Evolutionary conservation across 192 early-diverging fungal species (phyloP).

Genomic region (Coemansia biformis): DNA sequence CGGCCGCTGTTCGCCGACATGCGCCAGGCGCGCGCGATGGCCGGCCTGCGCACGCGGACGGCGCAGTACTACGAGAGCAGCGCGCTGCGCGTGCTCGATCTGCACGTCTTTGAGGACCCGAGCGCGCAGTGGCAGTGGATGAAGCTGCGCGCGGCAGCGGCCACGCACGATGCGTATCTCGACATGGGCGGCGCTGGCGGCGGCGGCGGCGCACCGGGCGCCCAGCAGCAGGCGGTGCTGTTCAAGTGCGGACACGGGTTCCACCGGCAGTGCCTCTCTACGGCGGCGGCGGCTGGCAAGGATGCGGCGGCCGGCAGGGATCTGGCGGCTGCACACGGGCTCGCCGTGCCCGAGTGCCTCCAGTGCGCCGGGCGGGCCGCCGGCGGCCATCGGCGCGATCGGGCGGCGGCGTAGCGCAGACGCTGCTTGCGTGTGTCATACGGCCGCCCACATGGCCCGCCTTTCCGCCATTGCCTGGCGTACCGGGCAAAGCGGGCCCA

Average conservation of each 20-base stretch:
- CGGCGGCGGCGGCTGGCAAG: background rate
- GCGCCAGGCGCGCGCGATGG: slow-evolving; percentile 32
- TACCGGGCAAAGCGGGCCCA: too few species aligned
- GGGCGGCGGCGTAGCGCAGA: slow-evolving; percentile 2
- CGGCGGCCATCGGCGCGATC: background rate
- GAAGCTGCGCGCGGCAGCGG: slow-evolving; percentile 39
- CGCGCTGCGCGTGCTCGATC: slow-evolving; percentile 35
- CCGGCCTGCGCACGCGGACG: slow-evolving; percentile 24
- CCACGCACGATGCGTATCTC: slow-evolving; percentile 17
- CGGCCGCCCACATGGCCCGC: too few species aligned
- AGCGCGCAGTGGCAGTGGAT: slow-evolving; percentile 48
- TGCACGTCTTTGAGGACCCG: slow-evolving; percentile 50
- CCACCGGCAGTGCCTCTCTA: slow-evolving; percentile 24
- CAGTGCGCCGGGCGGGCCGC: slow-evolving; percentile 12
- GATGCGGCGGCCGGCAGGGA: slow-evolving; percentile 1
- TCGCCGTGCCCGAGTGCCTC: slow-evolving; percentile 14
- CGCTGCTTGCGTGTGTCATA: too few species aligned
- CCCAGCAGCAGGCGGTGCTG: slow-evolving; percentile 21
- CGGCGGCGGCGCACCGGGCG: background rate
- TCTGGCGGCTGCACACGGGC: slow-evolving; percentile 2
- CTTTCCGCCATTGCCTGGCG: too few species aligned
- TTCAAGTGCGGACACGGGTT: slow-evolving; percentile 47
- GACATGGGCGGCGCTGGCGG: slow-evolving; percentile 3
- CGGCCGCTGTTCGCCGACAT: slow-evolving; percentile 30
- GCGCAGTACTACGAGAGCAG: slow-evolving; percentile 37